phyloP scores from a whole-genome alignment of 2,329 filamentous ascomycete genomes.

The Exutisphaerella laricina region DNA sequence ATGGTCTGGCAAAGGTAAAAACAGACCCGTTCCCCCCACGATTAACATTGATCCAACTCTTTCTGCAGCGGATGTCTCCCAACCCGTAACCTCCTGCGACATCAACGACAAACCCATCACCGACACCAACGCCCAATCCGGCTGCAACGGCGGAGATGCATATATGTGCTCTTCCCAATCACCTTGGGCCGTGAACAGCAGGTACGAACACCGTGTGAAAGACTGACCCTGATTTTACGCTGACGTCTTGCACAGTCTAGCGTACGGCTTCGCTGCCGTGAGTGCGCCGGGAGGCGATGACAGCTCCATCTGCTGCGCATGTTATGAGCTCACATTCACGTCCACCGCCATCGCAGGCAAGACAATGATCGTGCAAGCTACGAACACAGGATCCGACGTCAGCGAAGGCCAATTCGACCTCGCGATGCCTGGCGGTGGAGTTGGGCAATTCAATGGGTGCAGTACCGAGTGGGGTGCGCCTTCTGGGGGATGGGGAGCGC shows the following conservation, averaged over 20 bases:
- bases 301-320: conserved; percentile 60
- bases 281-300: conserved; percentile 48
- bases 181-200: conserved; percentile 58
- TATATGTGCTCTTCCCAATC: conserved; percentile 59
- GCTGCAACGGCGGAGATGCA: conserved; percentile 54
- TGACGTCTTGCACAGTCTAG: no score
- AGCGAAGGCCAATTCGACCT: conserved; percentile 56
- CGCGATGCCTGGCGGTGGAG: conserved; percentile 47
- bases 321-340: conserved; percentile 58
- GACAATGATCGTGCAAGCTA: conserved; percentile 59
- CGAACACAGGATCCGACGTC: conserved; percentile 57
- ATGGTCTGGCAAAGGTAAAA: conserved; percentile 49
- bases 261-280: conserved; percentile 62
- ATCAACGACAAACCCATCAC: conserved; percentile 51
- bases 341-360: conserved; percentile 52
- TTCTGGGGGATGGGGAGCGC: conserved; percentile 1
- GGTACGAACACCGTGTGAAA: no score
- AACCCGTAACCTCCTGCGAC: conserved; percentile 51
- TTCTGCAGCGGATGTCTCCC: conserved; percentile 35
- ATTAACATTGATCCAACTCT: no score
- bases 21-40: not conserved
- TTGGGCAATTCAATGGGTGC: conserved; percentile 35
- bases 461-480: conserved; percentile 3
- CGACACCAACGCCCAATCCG: conserved; percentile 45
- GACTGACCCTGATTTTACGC: no score